Evolutionary conservation across 345 rosid species (phyloP).

Genomic region (Salix brachista): DNA sequence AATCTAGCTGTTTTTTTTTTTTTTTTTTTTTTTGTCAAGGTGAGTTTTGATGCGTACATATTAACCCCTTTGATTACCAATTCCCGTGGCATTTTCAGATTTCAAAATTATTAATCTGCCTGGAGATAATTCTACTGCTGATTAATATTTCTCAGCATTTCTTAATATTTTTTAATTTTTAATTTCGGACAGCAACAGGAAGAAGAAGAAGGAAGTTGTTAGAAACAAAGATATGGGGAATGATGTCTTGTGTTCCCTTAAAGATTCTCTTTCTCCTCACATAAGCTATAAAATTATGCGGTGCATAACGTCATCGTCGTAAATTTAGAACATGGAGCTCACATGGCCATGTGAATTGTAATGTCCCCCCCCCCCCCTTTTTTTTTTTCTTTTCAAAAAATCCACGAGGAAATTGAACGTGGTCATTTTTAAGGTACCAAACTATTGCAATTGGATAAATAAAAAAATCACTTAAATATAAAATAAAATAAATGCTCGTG

Average conservation of each 20-base stretch:
- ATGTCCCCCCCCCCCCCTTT: no score
- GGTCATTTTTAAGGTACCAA: neutral
- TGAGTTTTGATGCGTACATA: no score
- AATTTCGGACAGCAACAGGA: neutral
- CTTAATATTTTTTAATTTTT: neutral
- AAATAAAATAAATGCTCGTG: neutral
- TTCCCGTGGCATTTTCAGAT: no score
- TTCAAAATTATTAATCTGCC: no score
- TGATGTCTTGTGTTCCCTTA: constrained; percentile 21
- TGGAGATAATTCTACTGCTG: no score
- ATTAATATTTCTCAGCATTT: neutral
- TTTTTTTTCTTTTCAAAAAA: neutral
- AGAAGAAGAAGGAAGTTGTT: neutral
- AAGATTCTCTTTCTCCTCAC: neutral
- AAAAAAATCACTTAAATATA: neutral
- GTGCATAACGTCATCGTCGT: neutral
- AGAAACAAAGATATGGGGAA: constrained; percentile 23
- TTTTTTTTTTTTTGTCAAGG: neutral
- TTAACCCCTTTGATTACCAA: neutral
- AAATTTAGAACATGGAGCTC: constrained; percentile 4
- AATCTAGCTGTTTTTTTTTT: neutral
- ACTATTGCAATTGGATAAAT: neutral
- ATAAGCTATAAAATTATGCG: neutral
- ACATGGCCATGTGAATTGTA: constrained; percentile 12
- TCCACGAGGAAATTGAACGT: neutral